Conservation (phyloP, 192 early-diverging fungal species). For the Coemansia aciculifera region DNA sequence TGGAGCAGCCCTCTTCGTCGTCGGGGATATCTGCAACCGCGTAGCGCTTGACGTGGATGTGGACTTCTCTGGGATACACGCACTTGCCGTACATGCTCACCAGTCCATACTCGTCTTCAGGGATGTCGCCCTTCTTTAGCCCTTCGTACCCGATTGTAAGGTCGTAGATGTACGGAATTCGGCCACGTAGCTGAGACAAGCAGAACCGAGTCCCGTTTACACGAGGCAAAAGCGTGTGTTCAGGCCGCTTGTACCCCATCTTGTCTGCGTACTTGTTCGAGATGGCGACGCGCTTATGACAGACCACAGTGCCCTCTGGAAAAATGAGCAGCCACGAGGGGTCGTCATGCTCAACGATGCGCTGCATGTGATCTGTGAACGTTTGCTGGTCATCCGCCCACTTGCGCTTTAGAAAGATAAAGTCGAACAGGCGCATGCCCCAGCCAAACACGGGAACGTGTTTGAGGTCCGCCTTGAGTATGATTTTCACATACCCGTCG, state of each 20-base stretch:
- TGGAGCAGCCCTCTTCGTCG: constrained; percentile 67
- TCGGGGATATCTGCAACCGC: constrained; percentile 65
- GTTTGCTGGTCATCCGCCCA: constrained; percentile 71
- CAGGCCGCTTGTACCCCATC: constrained; percentile 57
- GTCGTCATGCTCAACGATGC: constrained; percentile 58
- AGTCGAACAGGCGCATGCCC: constrained; percentile 89
- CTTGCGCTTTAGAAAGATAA: constrained; percentile 91
- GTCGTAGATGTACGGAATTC: constrained; percentile 79
- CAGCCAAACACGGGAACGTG: constrained; percentile 87
- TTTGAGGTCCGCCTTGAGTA: constrained; percentile 81
- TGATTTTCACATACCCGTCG: constrained; percentile 88
- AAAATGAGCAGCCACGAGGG: constrained; percentile 93
- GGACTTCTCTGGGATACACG: constrained; percentile 73
- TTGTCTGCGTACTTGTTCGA: constrained; percentile 73
- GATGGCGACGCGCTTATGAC: constrained; percentile 67
- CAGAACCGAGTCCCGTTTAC: constrained; percentile 79
- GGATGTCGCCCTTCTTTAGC: constrained; percentile 67
- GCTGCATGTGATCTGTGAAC: constrained; percentile 60
- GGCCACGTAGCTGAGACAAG: constrained; percentile 63
- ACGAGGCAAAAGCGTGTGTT: constrained; percentile 81
- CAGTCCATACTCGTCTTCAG: constrained; percentile 82
- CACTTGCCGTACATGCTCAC: constrained; percentile 72
- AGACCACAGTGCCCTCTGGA: constrained; percentile 94
- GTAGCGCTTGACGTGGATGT: constrained; percentile 77
- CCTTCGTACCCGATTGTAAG: constrained; percentile 88